Percentiles rank a stretch among this genome's conserved stretches.
These are phyloP conservation scores for Phytophthora palmivora DNA, from an alignment of 352 stramenopile species.

Conservation along the genomic window DNA sequence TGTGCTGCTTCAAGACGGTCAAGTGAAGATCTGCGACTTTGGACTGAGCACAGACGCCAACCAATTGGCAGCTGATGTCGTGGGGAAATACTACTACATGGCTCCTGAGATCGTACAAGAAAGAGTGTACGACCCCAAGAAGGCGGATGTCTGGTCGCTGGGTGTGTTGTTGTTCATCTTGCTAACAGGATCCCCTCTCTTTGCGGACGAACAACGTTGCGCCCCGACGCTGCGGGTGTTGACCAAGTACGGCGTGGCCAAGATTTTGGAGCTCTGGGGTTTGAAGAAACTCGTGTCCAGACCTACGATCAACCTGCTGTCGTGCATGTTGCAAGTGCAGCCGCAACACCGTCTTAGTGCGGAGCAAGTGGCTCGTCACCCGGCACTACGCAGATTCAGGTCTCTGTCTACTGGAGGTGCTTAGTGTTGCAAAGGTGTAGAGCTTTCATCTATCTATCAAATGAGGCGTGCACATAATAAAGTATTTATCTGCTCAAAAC, in stretches of 20 bases:
- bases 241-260: conserved; percentile 54
- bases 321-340: conserved; percentile 53
- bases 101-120: conserved; percentile 52
- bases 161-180: conserved; percentile 87
- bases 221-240: conserved; percentile 56
- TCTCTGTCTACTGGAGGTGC: conserved; percentile 3
- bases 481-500: conserved; percentile 27
- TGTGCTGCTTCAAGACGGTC: conserved; percentile 47
- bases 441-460: conserved; percentile 16
- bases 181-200: conserved; percentile 58
- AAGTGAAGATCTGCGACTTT: conserved; percentile 70
- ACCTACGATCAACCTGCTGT: conserved; percentile 52
- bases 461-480: conserved; percentile 25
- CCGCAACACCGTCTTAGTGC: conserved; percentile 38
- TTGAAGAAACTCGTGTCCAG: conserved; percentile 39
- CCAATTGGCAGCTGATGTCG: conserved; percentile 41
- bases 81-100: conserved; percentile 80
- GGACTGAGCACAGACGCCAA: conserved; percentile 55
- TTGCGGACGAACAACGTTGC: conserved; percentile 35
- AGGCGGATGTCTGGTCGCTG: conserved; percentile 84
- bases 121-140: conserved; percentile 48
- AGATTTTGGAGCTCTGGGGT: conserved; percentile 65
- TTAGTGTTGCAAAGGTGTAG: conserved; percentile 16
- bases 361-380: conserved; percentile 40
- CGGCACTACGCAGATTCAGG: conserved; percentile 20